phyloP scores from a whole-genome alignment of 2,329 filamentous ascomycete genomes.

The Penicillium brevicompactum region DNA sequence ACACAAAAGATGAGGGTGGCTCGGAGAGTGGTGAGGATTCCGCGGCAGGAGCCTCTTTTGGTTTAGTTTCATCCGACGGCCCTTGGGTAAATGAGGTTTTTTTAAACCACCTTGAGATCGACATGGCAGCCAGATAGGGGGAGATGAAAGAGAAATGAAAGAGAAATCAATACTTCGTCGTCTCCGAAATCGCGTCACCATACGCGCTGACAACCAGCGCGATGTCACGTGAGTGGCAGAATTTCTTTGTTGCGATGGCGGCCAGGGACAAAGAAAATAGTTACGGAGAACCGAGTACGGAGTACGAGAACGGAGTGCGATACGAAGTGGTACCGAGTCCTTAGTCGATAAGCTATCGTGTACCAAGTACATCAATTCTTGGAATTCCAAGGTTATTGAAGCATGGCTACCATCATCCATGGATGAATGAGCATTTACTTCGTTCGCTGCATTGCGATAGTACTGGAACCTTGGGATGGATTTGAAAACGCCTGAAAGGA shows the following conservation, averaged over 20 bases:
- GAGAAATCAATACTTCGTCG: not conserved
- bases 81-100: constrained; percentile 31
- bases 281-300: too few relatives aligned
- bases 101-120: constrained; percentile 38
- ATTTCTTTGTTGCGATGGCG: not conserved
- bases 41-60: not conserved
- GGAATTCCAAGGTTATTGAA: too few relatives aligned
- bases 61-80: not conserved
- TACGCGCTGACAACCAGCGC: constrained; percentile 11
- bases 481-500: too few relatives aligned
- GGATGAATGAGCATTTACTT: too few relatives aligned
- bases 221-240: constrained; percentile 5
- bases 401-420: too few relatives aligned
- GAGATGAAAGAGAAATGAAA: constrained; percentile 5
- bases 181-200: not conserved
- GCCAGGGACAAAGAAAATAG: too few relatives aligned
- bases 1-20: constrained; percentile 30
- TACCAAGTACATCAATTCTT: too few relatives aligned
- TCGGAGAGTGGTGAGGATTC: constrained; percentile 22
- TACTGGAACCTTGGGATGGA: too few relatives aligned
- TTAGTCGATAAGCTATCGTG: too few relatives aligned
- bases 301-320: too few relatives aligned
- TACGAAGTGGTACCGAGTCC: too few relatives aligned
- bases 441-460: too few relatives aligned
- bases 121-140: constrained; percentile 15